Percentiles rank a stretch among this genome's conserved stretches.
These are phyloP conservation scores for Wallacemonas sp. DNA, from an alignment of 208 protist genomes.

Conservation along the genomic window DNA sequence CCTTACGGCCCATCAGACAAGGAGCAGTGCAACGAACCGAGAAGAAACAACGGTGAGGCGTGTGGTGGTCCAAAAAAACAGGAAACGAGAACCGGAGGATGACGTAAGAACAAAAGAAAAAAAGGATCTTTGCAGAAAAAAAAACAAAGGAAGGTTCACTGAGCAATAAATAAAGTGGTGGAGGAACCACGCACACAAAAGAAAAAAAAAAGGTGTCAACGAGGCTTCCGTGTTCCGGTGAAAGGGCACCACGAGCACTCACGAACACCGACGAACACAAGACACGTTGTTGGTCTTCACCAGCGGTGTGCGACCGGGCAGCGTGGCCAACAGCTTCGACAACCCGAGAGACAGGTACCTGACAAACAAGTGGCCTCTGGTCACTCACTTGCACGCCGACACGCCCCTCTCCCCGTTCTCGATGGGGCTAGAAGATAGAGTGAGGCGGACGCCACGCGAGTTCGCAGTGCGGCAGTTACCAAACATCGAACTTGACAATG, in stretches of 20 bases:
- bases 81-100: background rate
- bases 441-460: too few species aligned
- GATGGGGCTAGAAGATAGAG: too few species aligned
- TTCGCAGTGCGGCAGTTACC: background rate
- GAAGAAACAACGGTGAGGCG: constrained; percentile 11
- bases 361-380: too few species aligned
- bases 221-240: background rate
- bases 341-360: background rate
- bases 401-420: too few species aligned
- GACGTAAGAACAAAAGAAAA: background rate
- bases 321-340: too few species aligned
- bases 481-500: background rate
- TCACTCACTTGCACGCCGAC: too few species aligned
- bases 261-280: too few species aligned
- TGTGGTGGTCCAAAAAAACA: background rate
- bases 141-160: background rate
- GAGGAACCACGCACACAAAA: too few species aligned
- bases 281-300: too few species aligned
- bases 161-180: too few species aligned
- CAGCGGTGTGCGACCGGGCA: too few species aligned
- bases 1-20: background rate
- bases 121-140: background rate
- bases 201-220: background rate
- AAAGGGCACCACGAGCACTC: too few species aligned
- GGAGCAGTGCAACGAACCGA: constrained; percentile 8